phyloP scores from a whole-genome alignment of 2,329 filamentous ascomycete genomes.

The Ambrosiella beaveri region DNA sequence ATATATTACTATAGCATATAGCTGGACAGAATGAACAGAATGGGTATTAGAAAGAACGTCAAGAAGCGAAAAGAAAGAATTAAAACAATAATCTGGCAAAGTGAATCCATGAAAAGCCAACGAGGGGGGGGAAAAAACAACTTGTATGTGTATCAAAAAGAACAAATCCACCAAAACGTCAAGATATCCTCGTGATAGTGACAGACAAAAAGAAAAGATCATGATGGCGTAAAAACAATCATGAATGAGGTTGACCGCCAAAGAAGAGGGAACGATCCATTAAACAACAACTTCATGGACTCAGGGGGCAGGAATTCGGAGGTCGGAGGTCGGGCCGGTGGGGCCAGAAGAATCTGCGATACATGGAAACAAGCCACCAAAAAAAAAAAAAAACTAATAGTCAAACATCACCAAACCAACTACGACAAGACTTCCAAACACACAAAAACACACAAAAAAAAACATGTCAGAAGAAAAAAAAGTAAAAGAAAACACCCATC shows the following conservation, averaged over 20 bases:
- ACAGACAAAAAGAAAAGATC: not conserved
- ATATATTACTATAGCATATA: not conserved
- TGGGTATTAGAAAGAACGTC: constrained; percentile 3
- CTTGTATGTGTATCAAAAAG: not conserved
- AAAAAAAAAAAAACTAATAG: too few species aligned
- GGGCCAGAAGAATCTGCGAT: not conserved
- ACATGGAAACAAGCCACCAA: not conserved
- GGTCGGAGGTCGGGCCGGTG: not conserved
- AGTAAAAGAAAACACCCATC: too few species aligned
- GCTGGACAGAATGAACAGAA: not conserved
- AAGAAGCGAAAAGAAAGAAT: constrained; percentile 6
- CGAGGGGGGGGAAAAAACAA: constrained; percentile 1
- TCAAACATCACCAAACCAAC: too few species aligned
- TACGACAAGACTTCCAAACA: too few species aligned
- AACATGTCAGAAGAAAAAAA: too few species aligned
- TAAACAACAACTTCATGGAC: too few species aligned
- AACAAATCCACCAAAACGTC: not conserved
- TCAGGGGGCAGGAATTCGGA: too few species aligned
- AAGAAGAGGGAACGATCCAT: too few species aligned
- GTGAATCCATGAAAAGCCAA: constrained; percentile 5
- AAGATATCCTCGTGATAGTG: not conserved
- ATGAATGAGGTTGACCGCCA: too few species aligned
- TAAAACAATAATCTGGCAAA: constrained; percentile 1
- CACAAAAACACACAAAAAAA: too few species aligned
- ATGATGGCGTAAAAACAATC: not conserved